Evolutionary conservation across 257 asterid species (phyloP).

Genomic region (Solanum microdontum): DNA sequence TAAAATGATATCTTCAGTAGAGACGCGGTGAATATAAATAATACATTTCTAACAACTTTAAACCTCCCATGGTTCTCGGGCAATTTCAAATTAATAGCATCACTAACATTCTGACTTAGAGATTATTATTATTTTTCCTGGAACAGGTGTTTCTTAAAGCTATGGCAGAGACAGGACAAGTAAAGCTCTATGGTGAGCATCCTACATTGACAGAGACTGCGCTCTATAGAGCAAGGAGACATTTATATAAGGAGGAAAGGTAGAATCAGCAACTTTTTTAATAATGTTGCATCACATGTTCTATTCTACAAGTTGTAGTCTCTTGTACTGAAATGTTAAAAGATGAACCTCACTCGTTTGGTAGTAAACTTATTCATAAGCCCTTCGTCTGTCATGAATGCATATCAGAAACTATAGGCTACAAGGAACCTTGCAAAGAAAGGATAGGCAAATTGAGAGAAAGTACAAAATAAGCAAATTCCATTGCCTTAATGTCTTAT

Average conservation of each 20-base stretch:
- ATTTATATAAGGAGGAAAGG: constrained; percentile 85
- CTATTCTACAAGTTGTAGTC: background rate
- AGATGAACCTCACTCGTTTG: background rate
- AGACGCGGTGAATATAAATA: background rate
- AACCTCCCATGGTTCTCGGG: background rate
- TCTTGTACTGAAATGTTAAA: background rate
- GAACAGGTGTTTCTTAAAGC: constrained; percentile 88
- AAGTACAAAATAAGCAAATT: background rate
- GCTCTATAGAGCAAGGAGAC: constrained; percentile 82
- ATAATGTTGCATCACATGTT: background rate
- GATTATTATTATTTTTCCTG: background rate
- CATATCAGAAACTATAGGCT: background rate
- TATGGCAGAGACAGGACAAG: constrained; percentile 92
- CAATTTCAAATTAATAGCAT: background rate
- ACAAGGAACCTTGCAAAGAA: background rate
- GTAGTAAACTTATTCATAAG: background rate
- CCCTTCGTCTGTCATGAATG: background rate
- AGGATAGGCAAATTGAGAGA: background rate
- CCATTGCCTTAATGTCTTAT: background rate
- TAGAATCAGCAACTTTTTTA: background rate
- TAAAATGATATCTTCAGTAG: background rate
- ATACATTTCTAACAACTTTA: background rate
- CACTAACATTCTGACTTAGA: background rate
- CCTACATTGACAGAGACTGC: constrained; percentile 83
- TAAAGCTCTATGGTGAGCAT: constrained; percentile 80